Evolutionary conservation across 2,329 filamentous ascomycete genomes (phyloP).

Genomic region (Hypoxylon sp.): DNA sequence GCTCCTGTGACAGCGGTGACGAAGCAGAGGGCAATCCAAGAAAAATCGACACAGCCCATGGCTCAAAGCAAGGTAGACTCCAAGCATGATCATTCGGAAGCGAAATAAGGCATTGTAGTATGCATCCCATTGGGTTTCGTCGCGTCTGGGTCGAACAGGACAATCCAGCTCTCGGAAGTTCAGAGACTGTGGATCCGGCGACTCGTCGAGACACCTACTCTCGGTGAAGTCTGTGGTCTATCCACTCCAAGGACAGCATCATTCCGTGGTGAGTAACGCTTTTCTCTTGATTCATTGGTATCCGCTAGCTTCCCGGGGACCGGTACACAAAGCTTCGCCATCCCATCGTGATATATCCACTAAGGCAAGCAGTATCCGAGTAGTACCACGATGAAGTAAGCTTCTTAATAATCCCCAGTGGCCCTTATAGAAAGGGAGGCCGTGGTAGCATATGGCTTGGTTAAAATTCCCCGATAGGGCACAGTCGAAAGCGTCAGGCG

Average conservation of each 20-base stretch:
- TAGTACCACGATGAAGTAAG: background rate
- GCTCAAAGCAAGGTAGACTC: slow-evolving; percentile 3
- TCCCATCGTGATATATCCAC: slow-evolving; percentile 2
- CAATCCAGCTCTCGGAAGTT: background rate
- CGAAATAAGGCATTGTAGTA: slow-evolving; percentile 1
- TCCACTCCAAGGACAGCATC: background rate
- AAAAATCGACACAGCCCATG: background rate
- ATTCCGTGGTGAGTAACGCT: background rate
- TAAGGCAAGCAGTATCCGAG: slow-evolving; percentile 2
- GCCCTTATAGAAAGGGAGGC: background rate
- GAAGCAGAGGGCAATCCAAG: slow-evolving; percentile 1
- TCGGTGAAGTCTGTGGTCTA: slow-evolving; percentile 12
- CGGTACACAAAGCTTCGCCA: slow-evolving; percentile 28
- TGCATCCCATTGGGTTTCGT: background rate
- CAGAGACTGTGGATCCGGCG: slow-evolving; percentile 1
- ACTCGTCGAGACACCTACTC: background rate
- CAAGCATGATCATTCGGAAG: background rate
- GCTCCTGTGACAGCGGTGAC: background rate
- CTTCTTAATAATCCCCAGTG: background rate
- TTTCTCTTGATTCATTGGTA: slow-evolving; percentile 5
- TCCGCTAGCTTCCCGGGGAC: background rate
- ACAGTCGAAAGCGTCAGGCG: background rate
- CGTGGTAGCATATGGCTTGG: slow-evolving; percentile 1
- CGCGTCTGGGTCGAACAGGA: slow-evolving; percentile 5
- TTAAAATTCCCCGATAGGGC: background rate